Evolutionary conservation across 2,329 filamentous ascomycete genomes (phyloP).

Genomic region (Cadophora sp.): DNA sequence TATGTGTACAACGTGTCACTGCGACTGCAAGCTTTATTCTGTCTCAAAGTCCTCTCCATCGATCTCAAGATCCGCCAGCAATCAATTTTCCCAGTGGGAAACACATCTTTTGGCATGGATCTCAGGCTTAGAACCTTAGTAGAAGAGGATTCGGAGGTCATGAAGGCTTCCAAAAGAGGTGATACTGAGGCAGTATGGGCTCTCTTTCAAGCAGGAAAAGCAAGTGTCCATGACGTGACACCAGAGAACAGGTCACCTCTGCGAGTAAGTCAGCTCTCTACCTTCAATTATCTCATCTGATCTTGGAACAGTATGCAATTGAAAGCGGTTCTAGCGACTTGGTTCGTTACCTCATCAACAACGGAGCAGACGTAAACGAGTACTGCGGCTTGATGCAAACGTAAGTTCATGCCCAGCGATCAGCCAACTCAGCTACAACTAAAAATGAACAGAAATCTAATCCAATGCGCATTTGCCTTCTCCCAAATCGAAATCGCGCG

Average conservation of each 20-base stretch:
- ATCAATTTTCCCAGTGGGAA: neutral
- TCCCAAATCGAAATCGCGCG: slow-evolving; percentile 5
- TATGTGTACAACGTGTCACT: neutral
- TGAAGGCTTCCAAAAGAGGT: slow-evolving; percentile 21
- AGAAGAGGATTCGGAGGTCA: slow-evolving; percentile 18
- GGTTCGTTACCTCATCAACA: slow-evolving; percentile 4
- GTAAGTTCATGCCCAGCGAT: neutral
- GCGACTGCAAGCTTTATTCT: neutral
- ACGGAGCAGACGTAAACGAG: slow-evolving; percentile 17
- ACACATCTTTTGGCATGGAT: neutral
- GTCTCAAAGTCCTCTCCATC: neutral
- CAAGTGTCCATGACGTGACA: slow-evolving; percentile 26
- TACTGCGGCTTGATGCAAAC: slow-evolving; percentile 12
- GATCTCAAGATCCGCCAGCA: neutral
- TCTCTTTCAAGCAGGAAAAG: slow-evolving; percentile 17
- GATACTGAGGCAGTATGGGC: slow-evolving; percentile 11
- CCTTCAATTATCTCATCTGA: neutral
- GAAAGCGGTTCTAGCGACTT: slow-evolving; percentile 10
- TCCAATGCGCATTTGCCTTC: slow-evolving; percentile 13
- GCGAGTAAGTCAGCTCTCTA: slow-evolving; percentile 5
- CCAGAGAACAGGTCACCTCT: slow-evolving; percentile 19
- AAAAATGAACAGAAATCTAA: neutral
- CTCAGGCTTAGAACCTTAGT: neutral
- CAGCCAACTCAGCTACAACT: neutral
- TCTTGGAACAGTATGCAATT: slow-evolving; percentile 23